phyloP scores from a whole-genome alignment of 169 alveolate species.

The Ichthyophthirius multifiliis region DNA sequence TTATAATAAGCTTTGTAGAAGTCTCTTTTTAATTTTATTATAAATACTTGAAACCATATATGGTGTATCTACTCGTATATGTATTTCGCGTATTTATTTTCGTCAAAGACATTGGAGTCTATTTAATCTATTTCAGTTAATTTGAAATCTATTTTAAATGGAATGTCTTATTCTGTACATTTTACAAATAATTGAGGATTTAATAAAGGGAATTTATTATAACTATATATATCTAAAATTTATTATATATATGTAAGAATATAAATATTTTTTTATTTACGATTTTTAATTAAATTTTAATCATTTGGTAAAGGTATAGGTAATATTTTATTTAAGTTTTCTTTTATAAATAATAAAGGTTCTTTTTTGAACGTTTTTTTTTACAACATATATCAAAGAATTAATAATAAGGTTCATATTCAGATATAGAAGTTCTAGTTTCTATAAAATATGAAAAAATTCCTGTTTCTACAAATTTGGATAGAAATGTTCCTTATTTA shows the following conservation, averaged over 20 bases:
- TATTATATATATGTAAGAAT: neutral
- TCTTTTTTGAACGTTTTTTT: neutral
- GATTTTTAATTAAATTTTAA: neutral
- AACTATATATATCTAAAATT: neutral
- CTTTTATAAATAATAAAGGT: neutral
- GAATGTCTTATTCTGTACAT: neutral
- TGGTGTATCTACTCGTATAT: conserved; percentile 28
- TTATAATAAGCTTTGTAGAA: conserved; percentile 22
- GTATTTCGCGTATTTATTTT: conserved; percentile 41
- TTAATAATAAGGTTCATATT: neutral
- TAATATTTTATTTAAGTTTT: neutral
- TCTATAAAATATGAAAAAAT: conserved; percentile 6
- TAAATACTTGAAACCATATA: conserved; percentile 45
- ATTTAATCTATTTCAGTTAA: neutral
- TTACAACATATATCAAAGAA: conserved; percentile 5
- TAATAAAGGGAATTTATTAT: neutral
- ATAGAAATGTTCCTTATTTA: neutral
- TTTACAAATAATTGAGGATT: neutral
- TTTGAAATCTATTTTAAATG: neutral
- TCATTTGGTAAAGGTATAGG: neutral
- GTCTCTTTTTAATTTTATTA: conserved; percentile 19
- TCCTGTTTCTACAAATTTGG: neutral
- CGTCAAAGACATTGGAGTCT: neutral
- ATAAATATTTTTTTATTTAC: neutral
- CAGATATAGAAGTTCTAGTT: neutral